Conservation (phyloP, 1,284 basidiomycete genomes). For the Pseudozyma tsukubaensis region DNA sequence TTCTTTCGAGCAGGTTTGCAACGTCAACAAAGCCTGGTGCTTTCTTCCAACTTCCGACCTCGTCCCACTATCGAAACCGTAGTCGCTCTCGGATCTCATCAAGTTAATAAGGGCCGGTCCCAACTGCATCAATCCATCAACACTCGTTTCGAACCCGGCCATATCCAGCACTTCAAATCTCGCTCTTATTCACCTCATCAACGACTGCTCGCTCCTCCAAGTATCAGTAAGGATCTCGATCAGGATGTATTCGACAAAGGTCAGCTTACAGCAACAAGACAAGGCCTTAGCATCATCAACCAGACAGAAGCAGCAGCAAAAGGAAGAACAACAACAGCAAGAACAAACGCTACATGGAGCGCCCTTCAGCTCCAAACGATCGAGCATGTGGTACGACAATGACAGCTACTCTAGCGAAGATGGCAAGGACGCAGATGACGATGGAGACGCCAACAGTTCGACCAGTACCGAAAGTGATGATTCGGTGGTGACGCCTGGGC, state of each 20-base stretch:
- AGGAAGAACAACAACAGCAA: too few species aligned
- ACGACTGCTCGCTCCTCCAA: too few species aligned
- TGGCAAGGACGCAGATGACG: constrained; percentile 14
- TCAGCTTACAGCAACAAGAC: constrained; percentile 3
- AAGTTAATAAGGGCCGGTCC: background rate
- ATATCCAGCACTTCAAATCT: too few species aligned
- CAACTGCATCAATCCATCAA: background rate
- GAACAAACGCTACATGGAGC: background rate
- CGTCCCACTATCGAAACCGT: background rate
- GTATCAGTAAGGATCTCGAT: background rate
- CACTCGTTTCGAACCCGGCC: too few species aligned
- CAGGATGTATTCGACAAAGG: background rate
- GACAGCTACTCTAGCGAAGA: constrained; percentile 19
- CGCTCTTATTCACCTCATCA: background rate
- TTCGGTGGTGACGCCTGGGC: constrained; percentile 25
- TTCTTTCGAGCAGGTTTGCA: background rate
- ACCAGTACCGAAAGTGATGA: constrained; percentile 28
- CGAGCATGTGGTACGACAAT: constrained; percentile 20
- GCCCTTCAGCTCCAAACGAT: constrained; percentile 7
- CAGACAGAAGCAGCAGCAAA: background rate
- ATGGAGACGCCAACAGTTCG: constrained; percentile 26
- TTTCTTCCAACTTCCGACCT: constrained; percentile 4
- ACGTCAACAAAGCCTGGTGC: constrained; percentile 21
- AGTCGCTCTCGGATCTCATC: background rate
- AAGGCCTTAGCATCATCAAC: background rate